These are phyloP conservation scores for Pouteria campechiana DNA, from an alignment of 179 eudicot species.

Conservation along the genomic window DNA sequence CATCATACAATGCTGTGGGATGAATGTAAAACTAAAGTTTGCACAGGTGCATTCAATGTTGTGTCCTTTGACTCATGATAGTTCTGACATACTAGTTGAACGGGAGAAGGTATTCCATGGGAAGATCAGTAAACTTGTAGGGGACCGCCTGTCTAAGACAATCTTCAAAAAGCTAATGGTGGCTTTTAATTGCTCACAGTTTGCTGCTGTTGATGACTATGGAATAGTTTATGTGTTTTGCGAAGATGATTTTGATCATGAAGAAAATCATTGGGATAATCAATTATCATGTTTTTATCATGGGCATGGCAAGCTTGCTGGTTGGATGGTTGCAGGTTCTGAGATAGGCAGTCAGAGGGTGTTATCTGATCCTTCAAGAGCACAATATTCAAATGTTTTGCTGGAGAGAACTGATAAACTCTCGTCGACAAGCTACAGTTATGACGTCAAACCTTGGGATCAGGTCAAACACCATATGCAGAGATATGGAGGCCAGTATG, in stretches of 20 bases:
- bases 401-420: conserved; percentile 13
- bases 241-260: conserved; percentile 35
- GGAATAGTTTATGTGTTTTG: conserved; percentile 50
- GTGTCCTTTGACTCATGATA: conserved; percentile 6
- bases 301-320: conserved; percentile 45
- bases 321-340: conserved; percentile 66
- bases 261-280: conserved; percentile 27
- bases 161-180: conserved; percentile 52
- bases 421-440: conserved; percentile 10
- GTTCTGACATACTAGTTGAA: conserved; percentile 9
- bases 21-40: conserved; percentile 16
- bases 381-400: conserved; percentile 3
- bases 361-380: conserved; percentile 18
- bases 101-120: conserved; percentile 3
- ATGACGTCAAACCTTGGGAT: no score
- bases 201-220: conserved; percentile 60
- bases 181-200: conserved; percentile 47
- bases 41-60: conserved; percentile 13
- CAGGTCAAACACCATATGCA: no score
- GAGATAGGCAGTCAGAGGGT: conserved; percentile 60
- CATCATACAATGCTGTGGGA: conserved; percentile 28
- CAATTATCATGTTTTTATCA: conserved; percentile 28
- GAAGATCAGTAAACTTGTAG: conserved; percentile 8
- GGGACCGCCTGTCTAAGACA: conserved; percentile 16
- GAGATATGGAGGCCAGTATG: conserved; percentile 19